Evolutionary conservation across 768 basidiomycete species (phyloP), one percentile per base, ranked within the genome.

Genomic region (Pleurotus pulmonarius): DNA sequence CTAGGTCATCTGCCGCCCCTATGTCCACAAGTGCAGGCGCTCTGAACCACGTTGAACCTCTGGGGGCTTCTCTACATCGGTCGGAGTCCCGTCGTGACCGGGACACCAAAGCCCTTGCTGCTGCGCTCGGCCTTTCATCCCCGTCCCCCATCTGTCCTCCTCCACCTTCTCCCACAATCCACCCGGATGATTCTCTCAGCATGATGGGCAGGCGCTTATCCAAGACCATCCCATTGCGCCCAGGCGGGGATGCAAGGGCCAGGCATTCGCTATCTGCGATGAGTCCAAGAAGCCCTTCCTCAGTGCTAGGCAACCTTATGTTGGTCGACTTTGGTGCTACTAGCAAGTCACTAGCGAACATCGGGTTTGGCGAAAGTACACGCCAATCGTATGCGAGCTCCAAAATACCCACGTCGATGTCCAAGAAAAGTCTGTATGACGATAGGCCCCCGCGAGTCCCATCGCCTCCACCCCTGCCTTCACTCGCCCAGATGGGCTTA

Each of bases 381-480:
- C 39, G 39, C 24, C 51, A 53, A 29, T 49, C 48, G 7, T 49
- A 26, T 29, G 20, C 20, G 25, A n/a, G n/a, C 26, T 20, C n/a
- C 25, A 49, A 49, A 49, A 7, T 43, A n/a, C 18, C 48, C 34
- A 16, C 41, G 7, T 51, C 56, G 3, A 15, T 49, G 34, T 55
- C 59, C 13, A 29, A 46, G 40, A 69, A 60, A 66, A 70, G 69
- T 65, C 20, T 49, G 13, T 49, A 25, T 25, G 76, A 78, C 55
- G 87, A 88, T 64, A 83, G 76, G 65, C 87, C 88, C 12, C 89
- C 89, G 11, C 81, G 86, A 1, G 88, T 92, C n/a, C 90, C 90
- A 3, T 88, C 88, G 3, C 90, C 90, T 2, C 87, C 87, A 13
- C 79, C 83, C 18, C 66, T 90, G 41, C 89, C 88, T 9, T 88